Percentiles rank a stretch among this genome's conserved stretches.
Evolutionary conservation across 805 yeast species (phyloP).

Genomic region (Saccharomycopsis fibuligera): DNA sequence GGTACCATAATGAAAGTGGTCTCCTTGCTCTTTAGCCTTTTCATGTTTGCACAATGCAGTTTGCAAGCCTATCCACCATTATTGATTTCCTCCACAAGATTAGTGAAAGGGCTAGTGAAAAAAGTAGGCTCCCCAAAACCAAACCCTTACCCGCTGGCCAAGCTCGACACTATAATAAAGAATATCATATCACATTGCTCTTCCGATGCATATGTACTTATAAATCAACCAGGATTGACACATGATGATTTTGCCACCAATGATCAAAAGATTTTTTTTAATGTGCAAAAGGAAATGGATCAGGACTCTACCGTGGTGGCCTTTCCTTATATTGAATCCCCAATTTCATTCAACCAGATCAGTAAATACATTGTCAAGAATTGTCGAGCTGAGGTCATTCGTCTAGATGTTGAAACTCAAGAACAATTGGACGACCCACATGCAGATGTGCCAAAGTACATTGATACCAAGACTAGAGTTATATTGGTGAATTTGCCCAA

Average conservation of each 20-base stretch:
- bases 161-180: slow-evolving; percentile 28
- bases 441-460: slow-evolving; percentile 42
- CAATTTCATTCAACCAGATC: slow-evolving; percentile 23
- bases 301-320: slow-evolving; percentile 57
- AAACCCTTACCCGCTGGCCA: slow-evolving; percentile 24
- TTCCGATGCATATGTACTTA: slow-evolving; percentile 51
- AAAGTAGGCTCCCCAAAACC: slow-evolving; percentile 14
- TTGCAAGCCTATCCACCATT: slow-evolving; percentile 16
- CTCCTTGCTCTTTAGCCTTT: not conserved
- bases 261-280: slow-evolving; percentile 36
- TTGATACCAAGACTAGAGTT: slow-evolving; percentile 58
- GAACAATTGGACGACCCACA: slow-evolving; percentile 39
- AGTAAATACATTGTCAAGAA: slow-evolving; percentile 20
- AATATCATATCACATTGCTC: slow-evolving; percentile 37
- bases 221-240: slow-evolving; percentile 47
- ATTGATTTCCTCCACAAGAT: slow-evolving; percentile 16
- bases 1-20: too few species aligned
- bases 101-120: slow-evolving; percentile 10
- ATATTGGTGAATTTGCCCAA: slow-evolving; percentile 51
- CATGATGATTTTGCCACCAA: slow-evolving; percentile 40
- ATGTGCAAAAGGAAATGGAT: slow-evolving; percentile 43
- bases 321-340: slow-evolving; percentile 43
- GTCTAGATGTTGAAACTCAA: slow-evolving; percentile 27
- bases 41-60: not conserved
- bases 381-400: slow-evolving; percentile 25